These are phyloP conservation scores for Sclerotinia borealis DNA, from an alignment of 2,329 filamentous ascomycete genomes.

Conservation along the genomic window DNA sequence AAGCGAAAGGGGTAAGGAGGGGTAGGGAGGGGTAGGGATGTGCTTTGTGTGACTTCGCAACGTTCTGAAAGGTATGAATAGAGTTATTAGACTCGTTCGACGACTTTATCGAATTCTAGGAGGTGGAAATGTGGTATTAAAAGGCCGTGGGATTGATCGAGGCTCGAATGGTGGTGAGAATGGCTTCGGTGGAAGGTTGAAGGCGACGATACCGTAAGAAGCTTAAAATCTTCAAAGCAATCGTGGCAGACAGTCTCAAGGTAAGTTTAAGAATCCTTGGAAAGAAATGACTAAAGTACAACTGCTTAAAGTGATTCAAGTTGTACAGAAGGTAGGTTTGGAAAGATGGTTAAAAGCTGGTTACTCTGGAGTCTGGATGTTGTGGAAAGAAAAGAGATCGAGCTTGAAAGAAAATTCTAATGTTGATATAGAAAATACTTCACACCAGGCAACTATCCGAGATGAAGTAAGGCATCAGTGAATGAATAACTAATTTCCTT, in stretches of 20 bases:
- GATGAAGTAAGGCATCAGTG: neutral
- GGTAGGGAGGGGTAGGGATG: no score
- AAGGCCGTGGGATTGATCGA: neutral
- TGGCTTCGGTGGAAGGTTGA: no score
- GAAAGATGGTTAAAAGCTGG: neutral
- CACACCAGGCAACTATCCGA: neutral
- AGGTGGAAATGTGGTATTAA: neutral
- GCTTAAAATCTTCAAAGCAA: no score
- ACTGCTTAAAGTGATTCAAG: neutral
- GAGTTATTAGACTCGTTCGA: neutral
- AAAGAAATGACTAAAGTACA: neutral
- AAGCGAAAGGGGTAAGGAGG: no score
- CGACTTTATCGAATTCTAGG: neutral
- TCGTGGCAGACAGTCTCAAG: no score
- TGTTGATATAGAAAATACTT: neutral
- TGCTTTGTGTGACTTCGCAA: no score
- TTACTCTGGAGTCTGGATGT: neutral
- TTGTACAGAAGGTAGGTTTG: neutral
- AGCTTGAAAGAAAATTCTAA: neutral
- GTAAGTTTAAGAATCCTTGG: neutral
- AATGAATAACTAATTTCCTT: neutral
- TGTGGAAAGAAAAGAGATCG: neutral
- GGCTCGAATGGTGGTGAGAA: neutral
- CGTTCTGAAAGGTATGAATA: no score
- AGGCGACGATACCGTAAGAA: neutral